Evolutionary conservation across 2,329 filamentous ascomycete species (phyloP), one percentile per base, ranked within the genome.

Genomic region (Colletotrichum horii): DNA sequence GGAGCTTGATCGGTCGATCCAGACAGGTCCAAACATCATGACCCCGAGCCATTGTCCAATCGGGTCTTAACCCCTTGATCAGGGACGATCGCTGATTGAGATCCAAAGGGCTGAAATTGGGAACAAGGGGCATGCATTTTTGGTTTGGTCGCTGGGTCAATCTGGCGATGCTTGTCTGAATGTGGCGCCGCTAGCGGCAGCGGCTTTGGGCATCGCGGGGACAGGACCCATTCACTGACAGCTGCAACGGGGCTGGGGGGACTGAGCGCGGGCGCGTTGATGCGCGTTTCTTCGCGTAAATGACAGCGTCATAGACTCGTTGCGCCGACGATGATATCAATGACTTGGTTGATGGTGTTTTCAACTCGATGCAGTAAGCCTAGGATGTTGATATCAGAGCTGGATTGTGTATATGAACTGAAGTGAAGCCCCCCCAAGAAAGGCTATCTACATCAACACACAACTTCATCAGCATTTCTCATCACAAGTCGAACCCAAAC

Each of bases 231-330:
- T 48, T 75, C 48, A 52, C 26, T 61, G 28, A 34, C 62, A 19
- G 30, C 32, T 60, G 73, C 70, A 52, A 73, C 64, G 48, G 56
- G 48, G 22, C 38, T 62, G 62, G 62, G 22, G 43, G 56, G 22
- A 38, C 48, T 36, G 66, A 32, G 56, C 64, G 60, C 58, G n/a
- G 26, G 32, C 60, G 65, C 72, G 69, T 68, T 66, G 32, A 56
- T 69, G 70, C 71, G 64, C 61, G 56, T 52, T 71, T 71, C 66
- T 58, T 71, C 70, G 66, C 62, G 74, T 70, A 61, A 64, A 76
- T 77, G 66, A 77, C 14, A 58, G 76, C 76, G 76, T 77, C 76
- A 77, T 77, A 76, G 76, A 76, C 26, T 28, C 4, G 6, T 19
- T 26, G n/a, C 24, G 52, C 22, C 32, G 30, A 34, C 8, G 24